These are phyloP conservation scores for Colletotrichum chrysophilum DNA, from an alignment of 2,329 filamentous ascomycete species.

Conservation along the genomic window DNA sequence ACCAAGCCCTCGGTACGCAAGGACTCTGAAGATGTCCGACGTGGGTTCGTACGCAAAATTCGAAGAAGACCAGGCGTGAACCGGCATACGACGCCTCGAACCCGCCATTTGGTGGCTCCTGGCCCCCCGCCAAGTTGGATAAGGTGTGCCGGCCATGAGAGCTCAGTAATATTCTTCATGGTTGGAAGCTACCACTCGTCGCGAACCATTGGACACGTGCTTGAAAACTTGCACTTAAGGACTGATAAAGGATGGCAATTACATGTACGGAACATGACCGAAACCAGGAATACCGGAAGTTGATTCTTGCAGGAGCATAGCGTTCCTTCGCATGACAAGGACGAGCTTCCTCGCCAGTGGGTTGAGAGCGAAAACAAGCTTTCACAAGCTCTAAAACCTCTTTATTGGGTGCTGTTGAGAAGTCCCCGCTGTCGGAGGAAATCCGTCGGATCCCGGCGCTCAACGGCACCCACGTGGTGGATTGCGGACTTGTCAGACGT, in stretches of 20 bases:
- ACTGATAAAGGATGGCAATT: background rate
- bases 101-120: too few species aligned
- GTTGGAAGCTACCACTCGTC: background rate
- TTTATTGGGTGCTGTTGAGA: background rate
- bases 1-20: background rate
- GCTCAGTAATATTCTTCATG: accelerated
- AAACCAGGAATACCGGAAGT: background rate
- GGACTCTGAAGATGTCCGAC: background rate
- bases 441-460: background rate
- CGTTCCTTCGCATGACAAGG: background rate
- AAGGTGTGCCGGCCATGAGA: background rate
- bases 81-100: too few species aligned
- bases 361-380: background rate
- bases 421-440: background rate
- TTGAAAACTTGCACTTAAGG: background rate
- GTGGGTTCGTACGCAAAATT: background rate
- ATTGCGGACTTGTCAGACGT: constrained; percentile 7
- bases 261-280: background rate
- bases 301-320: background rate
- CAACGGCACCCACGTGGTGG: constrained; percentile 4
- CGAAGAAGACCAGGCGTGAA: background rate
- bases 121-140: background rate
- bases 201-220: background rate
- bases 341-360: background rate
- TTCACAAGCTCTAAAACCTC: background rate